Evolutionary conservation across 1,284 basidiomycete species (phyloP).

Genomic region (Irpex lacteus): DNA sequence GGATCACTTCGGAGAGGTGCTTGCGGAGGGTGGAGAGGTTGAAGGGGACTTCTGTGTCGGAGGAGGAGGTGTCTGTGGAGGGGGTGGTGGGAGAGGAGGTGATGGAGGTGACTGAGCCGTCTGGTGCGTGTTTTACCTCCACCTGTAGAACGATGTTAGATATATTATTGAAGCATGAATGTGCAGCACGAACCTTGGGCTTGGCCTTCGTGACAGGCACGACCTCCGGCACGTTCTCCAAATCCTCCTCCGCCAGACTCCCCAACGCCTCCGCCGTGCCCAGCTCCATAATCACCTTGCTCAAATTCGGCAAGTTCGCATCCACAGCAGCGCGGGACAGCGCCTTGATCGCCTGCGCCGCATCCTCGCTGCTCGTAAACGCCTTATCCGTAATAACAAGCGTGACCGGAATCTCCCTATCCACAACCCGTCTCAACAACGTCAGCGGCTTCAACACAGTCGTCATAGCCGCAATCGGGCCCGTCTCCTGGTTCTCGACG

Average conservation of each 20-base stretch:
- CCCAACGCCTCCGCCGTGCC: conserved; percentile 51
- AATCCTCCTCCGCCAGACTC: conserved; percentile 37
- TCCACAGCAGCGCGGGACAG: conserved; percentile 62
- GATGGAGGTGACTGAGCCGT: conserved; percentile 7
- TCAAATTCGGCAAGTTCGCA: conserved; percentile 47
- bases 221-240: conserved; percentile 56
- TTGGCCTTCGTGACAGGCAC: conserved; percentile 42
- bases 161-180: too few species aligned
- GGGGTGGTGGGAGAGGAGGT: too few species aligned
- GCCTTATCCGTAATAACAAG: conserved; percentile 57
- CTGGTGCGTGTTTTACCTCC: conserved; percentile 19
- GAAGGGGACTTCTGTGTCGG: conserved; percentile 56
- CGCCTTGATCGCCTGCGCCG: conserved; percentile 49
- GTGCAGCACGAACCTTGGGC: too few species aligned
- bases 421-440: conserved; percentile 48
- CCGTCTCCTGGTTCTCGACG: conserved; percentile 36
- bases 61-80: conserved; percentile 3
- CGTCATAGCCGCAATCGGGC: conserved; percentile 19
- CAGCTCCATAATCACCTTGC: conserved; percentile 52
- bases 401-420: conserved; percentile 49
- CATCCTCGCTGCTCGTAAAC: conserved; percentile 52
- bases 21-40: conserved; percentile 68
- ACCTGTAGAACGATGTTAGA: conserved; percentile 17
- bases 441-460: conserved; percentile 29
- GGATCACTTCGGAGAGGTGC: conserved; percentile 60